Conservation (phyloP, 306 rosid species). For the Boehmeria nivea region DNA sequence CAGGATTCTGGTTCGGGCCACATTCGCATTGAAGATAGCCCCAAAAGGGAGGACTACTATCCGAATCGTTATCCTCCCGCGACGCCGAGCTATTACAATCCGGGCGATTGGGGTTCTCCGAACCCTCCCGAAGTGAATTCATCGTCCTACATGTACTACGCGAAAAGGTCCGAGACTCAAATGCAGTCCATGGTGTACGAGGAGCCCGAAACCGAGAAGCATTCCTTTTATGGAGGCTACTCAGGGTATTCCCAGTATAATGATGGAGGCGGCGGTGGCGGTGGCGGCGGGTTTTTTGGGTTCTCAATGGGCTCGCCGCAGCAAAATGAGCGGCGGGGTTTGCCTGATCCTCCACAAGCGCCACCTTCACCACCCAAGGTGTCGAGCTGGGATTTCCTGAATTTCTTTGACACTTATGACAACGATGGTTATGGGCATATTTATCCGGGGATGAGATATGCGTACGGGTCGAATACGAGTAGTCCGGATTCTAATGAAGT, state of each 20-base stretch:
- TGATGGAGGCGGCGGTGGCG: conserved; percentile 16
- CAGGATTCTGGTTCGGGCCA: conserved; percentile 49
- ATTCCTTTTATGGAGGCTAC: conserved; percentile 33
- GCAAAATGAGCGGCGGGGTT: conserved; percentile 25
- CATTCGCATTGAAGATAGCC: conserved; percentile 47
- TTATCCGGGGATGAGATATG: conserved; percentile 28
- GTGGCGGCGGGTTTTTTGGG: conserved; percentile 51
- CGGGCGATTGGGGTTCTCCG: conserved; percentile 4
- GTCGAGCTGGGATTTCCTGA: conserved; percentile 76
- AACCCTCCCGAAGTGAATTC: neutral
- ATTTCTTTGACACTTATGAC: conserved; percentile 61
- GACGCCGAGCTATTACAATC: neutral
- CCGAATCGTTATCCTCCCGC: neutral
- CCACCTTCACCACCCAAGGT: conserved; percentile 92
- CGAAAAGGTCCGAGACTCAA: conserved; percentile 57
- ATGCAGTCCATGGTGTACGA: conserved; percentile 45
- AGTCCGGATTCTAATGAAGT: conserved; percentile 93
- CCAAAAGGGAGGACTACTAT: conserved; percentile 21
- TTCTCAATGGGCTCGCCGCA: conserved; percentile 43
- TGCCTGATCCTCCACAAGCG: conserved; percentile 51
- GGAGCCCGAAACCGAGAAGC: conserved; percentile 37
- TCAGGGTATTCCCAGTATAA: conserved; percentile 27
- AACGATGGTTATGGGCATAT: conserved; percentile 42
- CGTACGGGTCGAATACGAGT: conserved; percentile 56
- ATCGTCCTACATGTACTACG: conserved; percentile 32